Base-by-base conservation (phyloP, 164 flowering plant species). In the Vitis amurensis region DNA sequence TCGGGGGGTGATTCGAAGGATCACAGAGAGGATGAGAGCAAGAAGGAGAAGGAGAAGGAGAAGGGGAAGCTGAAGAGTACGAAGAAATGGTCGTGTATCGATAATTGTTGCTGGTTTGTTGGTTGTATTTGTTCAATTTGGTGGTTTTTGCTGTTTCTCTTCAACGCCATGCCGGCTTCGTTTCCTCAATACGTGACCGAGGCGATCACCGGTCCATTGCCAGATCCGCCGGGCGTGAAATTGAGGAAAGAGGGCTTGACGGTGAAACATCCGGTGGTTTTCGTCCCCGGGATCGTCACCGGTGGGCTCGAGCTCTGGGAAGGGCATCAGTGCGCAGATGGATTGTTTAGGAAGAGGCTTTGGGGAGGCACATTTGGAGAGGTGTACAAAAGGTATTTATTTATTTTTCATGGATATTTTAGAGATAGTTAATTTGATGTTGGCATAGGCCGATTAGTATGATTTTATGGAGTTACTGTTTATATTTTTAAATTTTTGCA, bases 321-420 rank as follows among this genome's bases (percentile, higher is more conserved):
- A 64, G 97, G 97, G 9, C 88, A 83, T 65, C 84, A 79, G 11
- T 92, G 97, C 64, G 91, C 93, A 3, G 91, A 90, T 11, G 95
- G 93, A 1, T 67, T 92, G 81, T 92, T 92, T 67, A 67, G 97
- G 64, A 92, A 90, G 84, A 64, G 95, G 68, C 89, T 92, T 1
- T 90, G 97, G 97, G 97, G 97, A 17, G 97, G 97, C 15, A 81
- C 90, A 0, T 90, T 92, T 75, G 95, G 95, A 4, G 95, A 90
- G 64, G 76, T 92, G 19, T 92, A 87, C 59, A 90, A 88, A 76
- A 89, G 97, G 97, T 89, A 71, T 67, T 37, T 14, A 15, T 37
- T 23, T 23, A 23, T 23, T 50, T 27, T 23, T 64, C 15, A 0
- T 64, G 4, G 4, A 2, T 12, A 14, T 51, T 16, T 6, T 1